These are phyloP conservation scores for Brettanomyces bruxellensis DNA, from an alignment of 805 yeast species.

Conservation along the genomic window DNA sequence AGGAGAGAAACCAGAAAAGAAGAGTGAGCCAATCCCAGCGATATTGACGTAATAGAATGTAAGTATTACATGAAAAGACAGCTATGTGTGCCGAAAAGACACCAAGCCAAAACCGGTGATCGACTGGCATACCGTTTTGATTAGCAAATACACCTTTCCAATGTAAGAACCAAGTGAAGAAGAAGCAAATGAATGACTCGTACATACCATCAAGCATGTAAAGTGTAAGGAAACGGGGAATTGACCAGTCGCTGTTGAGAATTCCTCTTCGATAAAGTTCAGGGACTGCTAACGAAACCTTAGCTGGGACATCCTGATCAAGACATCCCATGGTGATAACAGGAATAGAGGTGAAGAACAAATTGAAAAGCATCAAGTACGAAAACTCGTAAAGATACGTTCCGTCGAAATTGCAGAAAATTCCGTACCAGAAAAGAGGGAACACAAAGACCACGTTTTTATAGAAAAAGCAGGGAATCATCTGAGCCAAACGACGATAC, in stretches of 20 bases:
- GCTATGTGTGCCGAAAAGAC: constrained; percentile 50
- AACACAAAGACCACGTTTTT: constrained; percentile 68
- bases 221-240: constrained; percentile 40
- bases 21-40: constrained; percentile 73
- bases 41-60: constrained; percentile 57
- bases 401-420: constrained; percentile 62
- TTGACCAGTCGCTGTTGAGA: constrained; percentile 53
- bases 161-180: constrained; percentile 55
- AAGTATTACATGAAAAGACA: constrained; percentile 56
- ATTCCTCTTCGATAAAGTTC: constrained; percentile 64
- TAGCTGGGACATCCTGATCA: constrained; percentile 69
- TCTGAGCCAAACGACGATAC: constrained; percentile 61
- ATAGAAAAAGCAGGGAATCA: constrained; percentile 73
- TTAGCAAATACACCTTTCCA: constrained; percentile 33
- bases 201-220: constrained; percentile 65
- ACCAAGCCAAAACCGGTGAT: constrained; percentile 69
- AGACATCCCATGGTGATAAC: constrained; percentile 63
- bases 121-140: constrained; percentile 42
- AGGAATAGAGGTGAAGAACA: constrained; percentile 75
- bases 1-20: constrained; percentile 44
- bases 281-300: constrained; percentile 58
- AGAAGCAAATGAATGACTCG: constrained; percentile 63
- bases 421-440: constrained; percentile 71
- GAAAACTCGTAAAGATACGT: constrained; percentile 73
- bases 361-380: constrained; percentile 66